Evolutionary conservation across 129 eudicot species (phyloP), one percentile per base, ranked within the genome.

Genomic region (Sambucus nigra): DNA sequence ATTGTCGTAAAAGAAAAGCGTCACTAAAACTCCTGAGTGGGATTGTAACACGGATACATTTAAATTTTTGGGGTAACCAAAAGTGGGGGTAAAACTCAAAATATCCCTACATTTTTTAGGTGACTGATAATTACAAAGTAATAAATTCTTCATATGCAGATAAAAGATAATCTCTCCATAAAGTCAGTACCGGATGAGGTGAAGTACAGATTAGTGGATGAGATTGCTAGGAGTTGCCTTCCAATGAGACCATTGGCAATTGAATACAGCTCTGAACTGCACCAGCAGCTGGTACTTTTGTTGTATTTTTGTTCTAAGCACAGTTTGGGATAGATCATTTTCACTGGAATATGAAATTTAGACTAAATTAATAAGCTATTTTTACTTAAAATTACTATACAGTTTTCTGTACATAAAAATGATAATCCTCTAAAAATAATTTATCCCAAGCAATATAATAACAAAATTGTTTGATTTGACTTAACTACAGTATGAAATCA

Each of bases 161-260:
- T 88, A 23, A 70, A 51, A 46, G 84, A 80, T 12, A 64, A 55
- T 38, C 45, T 75, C 8, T 31, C 69, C 6, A 41, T 59, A 0
- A 57, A 29, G 10, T 40, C 47, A 3, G 80, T 83, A 9, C 26
- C 80, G 8, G 61, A 66, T 54, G 75, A 71, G 44, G 79, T 35
- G 13, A 87, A 80, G 80, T 58, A 63, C 63, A 77, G 40, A 60
- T 49, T 83, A 59, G 28, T 83, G 54, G 75, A 74, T 31, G 94
- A 83, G 74, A 80, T 87, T 16, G 73, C 68, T 10, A 60, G 70
- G 55, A 71, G 53, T 55, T 65, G 52, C 60, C 28, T 60, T 12
- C 28, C 67, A 38, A 28, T 57, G 26, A 78, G 69, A 56, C 77
- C 75, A 9, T 55, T 83, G 69, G 66, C 78, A 7, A 71, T 69